phyloP scores from a whole-genome alignment of 805 yeast genomes.

The Zygotorulaspora chibaensis region DNA sequence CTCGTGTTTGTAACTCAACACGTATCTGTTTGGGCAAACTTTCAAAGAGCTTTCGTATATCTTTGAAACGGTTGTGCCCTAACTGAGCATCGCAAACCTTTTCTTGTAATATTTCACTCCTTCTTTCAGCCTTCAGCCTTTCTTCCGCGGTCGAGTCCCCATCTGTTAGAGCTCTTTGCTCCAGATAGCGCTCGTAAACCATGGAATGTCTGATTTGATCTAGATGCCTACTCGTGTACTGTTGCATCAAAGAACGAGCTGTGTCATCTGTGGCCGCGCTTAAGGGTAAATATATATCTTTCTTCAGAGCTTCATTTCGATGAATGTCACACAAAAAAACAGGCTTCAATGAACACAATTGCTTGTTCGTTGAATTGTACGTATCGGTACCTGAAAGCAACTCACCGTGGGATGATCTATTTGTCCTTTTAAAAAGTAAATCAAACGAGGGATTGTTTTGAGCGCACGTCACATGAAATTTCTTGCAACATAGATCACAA shows the following conservation, averaged over 20 bases:
- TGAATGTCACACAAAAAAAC: slow-evolving; percentile 8
- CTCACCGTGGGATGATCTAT: background rate
- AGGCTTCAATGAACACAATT: background rate
- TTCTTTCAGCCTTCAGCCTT: too few relatives aligned
- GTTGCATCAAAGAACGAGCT: slow-evolving; percentile 2
- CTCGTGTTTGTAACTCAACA: too few relatives aligned
- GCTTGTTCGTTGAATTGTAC: background rate
- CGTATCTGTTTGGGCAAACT: too few relatives aligned
- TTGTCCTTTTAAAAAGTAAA: background rate
- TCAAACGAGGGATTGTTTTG: slow-evolving; percentile 11
- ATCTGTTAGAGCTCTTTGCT: slow-evolving; percentile 5
- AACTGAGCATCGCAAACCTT: too few relatives aligned
- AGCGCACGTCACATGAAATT: slow-evolving; percentile 30
- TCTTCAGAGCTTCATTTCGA: background rate
- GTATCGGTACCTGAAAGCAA: too few relatives aligned
- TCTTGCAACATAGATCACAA: slow-evolving; percentile 20
- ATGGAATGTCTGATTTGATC: slow-evolving; percentile 2
- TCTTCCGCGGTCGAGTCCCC: background rate
- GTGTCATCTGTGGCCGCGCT: background rate
- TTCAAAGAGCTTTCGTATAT: too few relatives aligned
- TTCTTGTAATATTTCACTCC: too few relatives aligned
- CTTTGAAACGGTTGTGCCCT: too few relatives aligned
- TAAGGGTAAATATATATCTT: slow-evolving; percentile 2
- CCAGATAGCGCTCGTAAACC: slow-evolving; percentile 12
- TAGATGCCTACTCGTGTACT: slow-evolving; percentile 13